Evolutionary conservation across 192 early-diverging fungal genomes (phyloP), one percentile per base, ranked within the genome.

Genomic region (Podila minutissima): DNA sequence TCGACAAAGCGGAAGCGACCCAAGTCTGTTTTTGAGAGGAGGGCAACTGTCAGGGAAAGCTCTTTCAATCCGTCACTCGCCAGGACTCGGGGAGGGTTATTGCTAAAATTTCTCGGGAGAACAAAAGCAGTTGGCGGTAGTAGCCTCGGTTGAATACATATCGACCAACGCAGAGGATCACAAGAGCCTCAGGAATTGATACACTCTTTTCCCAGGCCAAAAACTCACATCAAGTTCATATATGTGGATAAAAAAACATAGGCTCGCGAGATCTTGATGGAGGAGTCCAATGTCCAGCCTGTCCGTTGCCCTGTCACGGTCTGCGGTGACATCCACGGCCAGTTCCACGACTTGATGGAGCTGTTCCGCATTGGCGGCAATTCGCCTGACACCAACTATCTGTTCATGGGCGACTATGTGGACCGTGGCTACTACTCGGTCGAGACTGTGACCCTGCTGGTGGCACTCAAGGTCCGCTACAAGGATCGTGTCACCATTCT

Each of bases 381-480:
- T 68, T 94, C 94, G 31, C 97, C 98, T 8, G 92, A 98, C 73
- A 99, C 97, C 62, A 98, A 98, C 83, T 99, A 99, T 71, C 88
- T 99, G 22, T 99, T 99, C 82, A 96, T 99, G 96, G 97, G 97
- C 50, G 98, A 99, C 84, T 99, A 98, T 84, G 98, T 99, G 48
- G 98, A 99, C 84, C 93, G 98, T 64, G 98, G 98, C 31, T 98
- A 98, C 83, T 97, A 99, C 86, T 95, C 93, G 50, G 98, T 99
- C 59, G 98, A 99, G 88, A 99, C 97, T 4, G 96, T 99, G 69
- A 92, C 97, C 24, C 85, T 99, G 61, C 89, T 99, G 59, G 93
- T 98, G 19, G 96, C 95, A 3, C 90, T 99, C 64, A 99, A 99
- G 85, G 94, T 98, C 49, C 88, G 95, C 66, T 95, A 95, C 81